phyloP scores from a whole-genome alignment of 2,329 filamentous ascomycete species.

The Alternaria infectoria region DNA sequence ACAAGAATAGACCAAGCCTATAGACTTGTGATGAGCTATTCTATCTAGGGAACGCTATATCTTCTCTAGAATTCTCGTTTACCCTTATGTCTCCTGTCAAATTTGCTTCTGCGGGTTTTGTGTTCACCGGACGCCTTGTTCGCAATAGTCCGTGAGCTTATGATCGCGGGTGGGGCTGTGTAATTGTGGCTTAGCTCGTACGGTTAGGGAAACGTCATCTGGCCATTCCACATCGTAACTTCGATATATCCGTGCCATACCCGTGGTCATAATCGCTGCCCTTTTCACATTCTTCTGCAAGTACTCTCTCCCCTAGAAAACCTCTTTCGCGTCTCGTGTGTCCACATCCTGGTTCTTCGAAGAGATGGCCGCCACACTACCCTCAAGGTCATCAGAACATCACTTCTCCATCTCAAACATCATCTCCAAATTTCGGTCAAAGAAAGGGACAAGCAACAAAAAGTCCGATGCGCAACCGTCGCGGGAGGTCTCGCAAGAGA shows the following conservation, averaged over 20 bases:
- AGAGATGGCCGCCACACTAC: constrained; percentile 27
- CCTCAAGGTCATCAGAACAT: constrained; percentile 17
- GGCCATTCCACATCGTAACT: neutral
- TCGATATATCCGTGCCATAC: neutral
- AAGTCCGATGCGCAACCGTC: neutral
- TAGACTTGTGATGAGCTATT: neutral
- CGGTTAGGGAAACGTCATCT: constrained; percentile 6
- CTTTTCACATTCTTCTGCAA: neutral
- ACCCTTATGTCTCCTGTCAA: neutral
- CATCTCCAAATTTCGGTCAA: constrained; percentile 35
- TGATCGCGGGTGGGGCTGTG: constrained; percentile 25
- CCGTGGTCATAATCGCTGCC: neutral
- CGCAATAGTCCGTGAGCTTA: constrained; percentile 2
- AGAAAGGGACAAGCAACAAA: constrained; percentile 8
- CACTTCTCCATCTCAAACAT: constrained; percentile 39
- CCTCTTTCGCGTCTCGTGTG: neutral
- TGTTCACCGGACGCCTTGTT: neutral
- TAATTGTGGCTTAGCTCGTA: constrained; percentile 26
- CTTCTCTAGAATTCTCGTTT: neutral
- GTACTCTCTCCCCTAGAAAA: neutral
- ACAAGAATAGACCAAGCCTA: constrained; percentile 28
- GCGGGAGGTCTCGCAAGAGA: constrained; percentile 10
- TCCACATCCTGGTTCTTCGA: neutral
- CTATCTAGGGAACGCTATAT: neutral
- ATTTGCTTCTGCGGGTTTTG: neutral